Base-by-base conservation (phyloP, 345 rosid genomes). In the Hibiscus mutabilis region DNA sequence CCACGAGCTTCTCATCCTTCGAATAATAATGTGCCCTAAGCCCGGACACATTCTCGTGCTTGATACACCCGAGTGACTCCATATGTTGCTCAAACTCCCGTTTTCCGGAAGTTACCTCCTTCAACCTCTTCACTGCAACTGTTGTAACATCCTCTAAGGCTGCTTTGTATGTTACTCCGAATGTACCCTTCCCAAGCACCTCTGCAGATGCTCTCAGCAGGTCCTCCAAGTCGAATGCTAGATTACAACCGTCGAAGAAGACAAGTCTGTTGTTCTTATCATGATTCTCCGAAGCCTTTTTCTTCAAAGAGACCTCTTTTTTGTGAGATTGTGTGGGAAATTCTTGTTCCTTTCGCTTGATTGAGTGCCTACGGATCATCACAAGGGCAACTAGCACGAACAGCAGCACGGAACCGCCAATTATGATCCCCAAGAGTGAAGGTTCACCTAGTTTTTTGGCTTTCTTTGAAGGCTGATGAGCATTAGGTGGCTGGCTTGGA, bases 1-100 rank as follows among this genome's bases (percentile, higher is more conserved):
- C 97, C 75, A 90, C 85, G 19, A 95, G 92, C 86, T 90, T 95
- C 88, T 95, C 99, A 69, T 95, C 99, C 77, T 92, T 95, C 3
- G 97, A 92, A 77, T 84, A 86, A 77, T 84, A 92, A 73, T 88
- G 92, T 9, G 97, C 99, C 77, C 86, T 87, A 35, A 95, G 60
- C 9, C 87, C 86, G 16, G 87, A 83, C 74, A 90, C 94, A 76
- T 92, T 90, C 77, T 88, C 91, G 33, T 95, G 99, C 69, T 81
- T 85, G 68, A 92, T 89, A 27, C 73, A 78, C 9, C 97, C 98
- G 27, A 92, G 73, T 47, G 78, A 35, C 78, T 90, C 87, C 86
- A 90, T 92, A 79, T 89, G 97, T 80, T 92, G 98, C 85, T 92
- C 94, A 9, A 92, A 92, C 61, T 95, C 99, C 55, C 85, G 76